These are phyloP conservation scores for Pestalotiopsis sp. DNA, from an alignment of 2,329 filamentous ascomycete species.

Conservation along the genomic window DNA sequence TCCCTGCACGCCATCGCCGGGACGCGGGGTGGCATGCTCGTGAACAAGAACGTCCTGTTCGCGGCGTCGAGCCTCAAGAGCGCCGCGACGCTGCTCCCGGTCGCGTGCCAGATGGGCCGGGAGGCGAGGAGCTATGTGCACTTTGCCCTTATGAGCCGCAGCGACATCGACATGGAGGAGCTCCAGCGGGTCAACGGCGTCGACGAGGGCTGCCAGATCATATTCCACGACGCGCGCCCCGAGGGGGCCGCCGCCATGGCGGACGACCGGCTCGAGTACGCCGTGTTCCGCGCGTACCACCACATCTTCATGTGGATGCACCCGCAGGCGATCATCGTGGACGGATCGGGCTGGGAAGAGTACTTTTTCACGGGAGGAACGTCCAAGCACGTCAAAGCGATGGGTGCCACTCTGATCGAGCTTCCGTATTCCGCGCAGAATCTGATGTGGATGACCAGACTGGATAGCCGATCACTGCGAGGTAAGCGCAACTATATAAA, in stretches of 20 bases:
- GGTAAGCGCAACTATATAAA: constrained; percentile 41
- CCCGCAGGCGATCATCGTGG: constrained; percentile 75
- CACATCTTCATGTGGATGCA: constrained; percentile 75
- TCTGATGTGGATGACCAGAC: constrained; percentile 74
- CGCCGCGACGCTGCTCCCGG: constrained; percentile 70
- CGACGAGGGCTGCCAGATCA: constrained; percentile 67
- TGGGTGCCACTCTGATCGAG: constrained; percentile 69
- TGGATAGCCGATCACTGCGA: constrained; percentile 72
- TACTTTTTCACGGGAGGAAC: constrained; percentile 65
- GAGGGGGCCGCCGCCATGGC: constrained; percentile 72
- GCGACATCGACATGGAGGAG: constrained; percentile 67
- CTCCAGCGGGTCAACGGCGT: constrained; percentile 80
- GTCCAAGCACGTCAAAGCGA: constrained; percentile 51
- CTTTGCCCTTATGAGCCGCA: constrained; percentile 76
- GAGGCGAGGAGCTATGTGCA: constrained; percentile 76
- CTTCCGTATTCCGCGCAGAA: constrained; percentile 67
- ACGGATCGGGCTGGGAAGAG: constrained; percentile 69
- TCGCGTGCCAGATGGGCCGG: constrained; percentile 84
- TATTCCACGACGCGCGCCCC: constrained; percentile 72
- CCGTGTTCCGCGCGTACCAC: constrained; percentile 65
- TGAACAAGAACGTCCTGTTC: constrained; percentile 77
- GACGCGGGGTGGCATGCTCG: constrained; percentile 50
- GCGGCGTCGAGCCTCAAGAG: constrained; percentile 75
- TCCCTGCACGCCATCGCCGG: constrained; percentile 62
- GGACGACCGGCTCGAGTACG: constrained; percentile 67